Base-by-base conservation (phyloP, 345 rosid species). In the Lenwebbia sp. region DNA sequence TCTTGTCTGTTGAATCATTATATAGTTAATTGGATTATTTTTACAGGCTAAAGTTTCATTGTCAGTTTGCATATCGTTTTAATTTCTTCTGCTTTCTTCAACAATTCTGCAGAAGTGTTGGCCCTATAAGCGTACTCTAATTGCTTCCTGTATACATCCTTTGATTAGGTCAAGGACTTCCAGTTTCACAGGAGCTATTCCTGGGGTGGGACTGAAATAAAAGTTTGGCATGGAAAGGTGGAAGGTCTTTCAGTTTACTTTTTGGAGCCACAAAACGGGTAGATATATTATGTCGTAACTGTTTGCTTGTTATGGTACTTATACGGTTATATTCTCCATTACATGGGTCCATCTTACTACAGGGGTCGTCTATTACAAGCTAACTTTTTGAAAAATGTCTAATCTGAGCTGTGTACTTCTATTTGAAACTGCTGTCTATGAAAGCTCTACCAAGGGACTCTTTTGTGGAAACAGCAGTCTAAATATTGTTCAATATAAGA, bases 231-330 rank as follows among this genome's bases (percentile, higher is more conserved):
- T 65, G 99, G 98, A 85, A 94, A 94, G 86, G 99, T 95, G 86
- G 98, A 96, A 93, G 95, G 99, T 70, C 89, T 96, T 88, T 92
- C 98, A 12, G 99, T 95, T 88, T 94, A 95, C 91, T 94, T 96
- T 88, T 89, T 96, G 89, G 98, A 96, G 85, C 98, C 98, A 85
- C 98, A 92, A 57, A 97, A 95, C 83, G 95, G 96, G 99, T 95
- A 92, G 90, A 82, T 62, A 82, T 57, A 37, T 75, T 22, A 13
- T n/a, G 85, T 60, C 13, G 44, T 83, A 58, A 25, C 70, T 44
- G 37, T 50, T 86, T 2, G 30, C 51, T 54, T 82, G 23, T 82
- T 50, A 51, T 62, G 78, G 78, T 40, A 17, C 44, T 65, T 65
- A 17, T 65, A 65, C 44, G 9, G 50, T 9, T 47, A 47, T 47